Percentiles rank a stretch among this genome's conserved stretches.
phyloP scores from a whole-genome alignment of 192 early-diverging fungal genomes.

The Umbelopsis ramanniana region DNA sequence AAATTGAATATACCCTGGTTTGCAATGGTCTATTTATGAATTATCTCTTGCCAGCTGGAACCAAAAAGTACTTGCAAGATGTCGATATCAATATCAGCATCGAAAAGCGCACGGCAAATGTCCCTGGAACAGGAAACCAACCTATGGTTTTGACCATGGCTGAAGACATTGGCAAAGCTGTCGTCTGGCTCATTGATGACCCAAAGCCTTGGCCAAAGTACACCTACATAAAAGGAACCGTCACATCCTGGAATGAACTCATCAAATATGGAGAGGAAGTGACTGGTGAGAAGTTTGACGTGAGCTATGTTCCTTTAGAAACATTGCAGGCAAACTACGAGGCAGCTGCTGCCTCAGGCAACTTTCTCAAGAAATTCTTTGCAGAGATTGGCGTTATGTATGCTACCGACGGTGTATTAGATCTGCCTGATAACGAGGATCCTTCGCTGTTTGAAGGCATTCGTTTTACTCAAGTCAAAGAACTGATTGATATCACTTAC shows the following conservation, averaged over 20 bases:
- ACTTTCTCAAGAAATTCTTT: neutral
- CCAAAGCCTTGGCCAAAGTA: conserved; percentile 6
- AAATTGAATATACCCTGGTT: conserved; percentile 3
- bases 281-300: conserved; percentile 1
- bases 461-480: neutral
- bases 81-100: neutral
- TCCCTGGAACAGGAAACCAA: neutral
- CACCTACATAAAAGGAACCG: neutral
- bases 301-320: neutral
- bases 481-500: neutral
- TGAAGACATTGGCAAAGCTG: neutral
- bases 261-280: conserved; percentile 4
- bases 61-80: neutral
- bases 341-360: neutral
- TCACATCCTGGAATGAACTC: neutral
- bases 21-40: conserved; percentile 7
- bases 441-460: neutral
- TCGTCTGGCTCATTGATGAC: neutral
- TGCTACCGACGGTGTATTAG: neutral
- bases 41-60: neutral
- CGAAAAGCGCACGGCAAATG: neutral
- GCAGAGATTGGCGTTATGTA: neutral
- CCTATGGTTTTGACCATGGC: neutral
- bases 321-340: neutral
- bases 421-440: neutral